These are phyloP conservation scores for Blumeria graminis DNA, from an alignment of 2,329 filamentous ascomycete genomes.

Conservation along the genomic window DNA sequence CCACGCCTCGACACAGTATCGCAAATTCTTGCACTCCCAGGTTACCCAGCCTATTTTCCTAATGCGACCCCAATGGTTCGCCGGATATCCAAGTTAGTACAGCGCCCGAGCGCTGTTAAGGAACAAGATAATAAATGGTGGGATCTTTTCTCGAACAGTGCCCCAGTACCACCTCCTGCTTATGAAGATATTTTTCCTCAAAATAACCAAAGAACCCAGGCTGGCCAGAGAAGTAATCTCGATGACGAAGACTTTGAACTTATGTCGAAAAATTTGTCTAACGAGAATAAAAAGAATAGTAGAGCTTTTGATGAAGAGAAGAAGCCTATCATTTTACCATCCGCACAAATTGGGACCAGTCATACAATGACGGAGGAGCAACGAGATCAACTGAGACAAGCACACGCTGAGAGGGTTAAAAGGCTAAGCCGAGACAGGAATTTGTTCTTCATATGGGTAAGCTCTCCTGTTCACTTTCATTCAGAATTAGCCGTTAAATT, in stretches of 20 bases:
- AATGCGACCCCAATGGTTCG: slow-evolving; percentile 35
- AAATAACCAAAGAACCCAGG: slow-evolving; percentile 27
- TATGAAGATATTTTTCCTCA: slow-evolving; percentile 59
- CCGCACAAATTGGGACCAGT: slow-evolving; percentile 37
- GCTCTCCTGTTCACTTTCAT: slow-evolving; percentile 3
- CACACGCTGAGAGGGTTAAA: slow-evolving; percentile 37
- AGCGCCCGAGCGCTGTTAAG: slow-evolving; percentile 19
- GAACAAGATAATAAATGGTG: slow-evolving; percentile 37
- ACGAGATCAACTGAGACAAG: slow-evolving; percentile 35
- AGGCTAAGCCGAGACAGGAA: slow-evolving; percentile 37
- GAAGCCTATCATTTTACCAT: slow-evolving; percentile 12
- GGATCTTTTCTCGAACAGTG: slow-evolving; percentile 33
- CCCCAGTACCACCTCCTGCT: slow-evolving; percentile 37
- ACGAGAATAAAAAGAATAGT: slow-evolving; percentile 9
- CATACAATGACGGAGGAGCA: slow-evolving; percentile 40
- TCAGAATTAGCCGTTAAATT: slow-evolving; percentile 5
- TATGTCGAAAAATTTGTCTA: slow-evolving; percentile 32
- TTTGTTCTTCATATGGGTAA: slow-evolving; percentile 45
- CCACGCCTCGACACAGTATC: slow-evolving; percentile 14
- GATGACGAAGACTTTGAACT: slow-evolving; percentile 32
- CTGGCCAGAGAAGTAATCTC: slow-evolving; percentile 30
- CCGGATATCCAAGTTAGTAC: slow-evolving; percentile 46
- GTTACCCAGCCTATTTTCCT: slow-evolving; percentile 45
- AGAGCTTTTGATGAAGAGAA: slow-evolving; percentile 18
- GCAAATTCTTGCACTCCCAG: slow-evolving; percentile 34